phyloP scores from a whole-genome alignment of 768 basidiomycete genomes.

The Rhodotorula diobovata region DNA sequence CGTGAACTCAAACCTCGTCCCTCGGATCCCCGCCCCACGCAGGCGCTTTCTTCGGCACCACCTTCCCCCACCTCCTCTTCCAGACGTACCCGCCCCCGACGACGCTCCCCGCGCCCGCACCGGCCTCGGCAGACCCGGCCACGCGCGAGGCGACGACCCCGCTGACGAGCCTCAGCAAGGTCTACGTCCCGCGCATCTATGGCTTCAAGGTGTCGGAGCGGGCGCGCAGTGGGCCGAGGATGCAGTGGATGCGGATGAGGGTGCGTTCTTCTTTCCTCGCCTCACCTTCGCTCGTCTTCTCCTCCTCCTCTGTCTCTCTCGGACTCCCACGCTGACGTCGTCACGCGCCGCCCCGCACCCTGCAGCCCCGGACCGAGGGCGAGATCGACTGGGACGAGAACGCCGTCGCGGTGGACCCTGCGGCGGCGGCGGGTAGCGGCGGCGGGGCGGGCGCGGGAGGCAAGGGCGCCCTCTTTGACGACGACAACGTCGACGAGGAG shows the following conservation, averaged over 20 bases:
- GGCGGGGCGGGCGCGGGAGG: background rate
- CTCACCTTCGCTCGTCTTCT: background rate
- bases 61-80: slow-evolving; percentile 97
- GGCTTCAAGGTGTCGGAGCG: slow-evolving; percentile 96
- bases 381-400: slow-evolving; percentile 37
- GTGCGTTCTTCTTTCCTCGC: slow-evolving; percentile 12
- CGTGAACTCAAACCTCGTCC: background rate
- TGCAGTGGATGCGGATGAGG: slow-evolving; percentile 89
- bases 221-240: slow-evolving; percentile 88
- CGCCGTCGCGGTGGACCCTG: background rate
- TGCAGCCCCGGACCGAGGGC: slow-evolving; percentile 31
- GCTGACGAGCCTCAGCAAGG: slow-evolving; percentile 50
- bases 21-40: no score
- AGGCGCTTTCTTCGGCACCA: slow-evolving; percentile 99
- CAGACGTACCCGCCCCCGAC: slow-evolving; percentile 63
- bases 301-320: background rate
- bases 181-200: slow-evolving; percentile 89
- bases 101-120: slow-evolving; percentile 20
- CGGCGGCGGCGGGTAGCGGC: background rate
- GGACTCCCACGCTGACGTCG: no score
- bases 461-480: slow-evolving; percentile 28
- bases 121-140: slow-evolving; percentile 14
- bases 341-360: background rate
- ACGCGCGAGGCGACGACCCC: slow-evolving; percentile 30
- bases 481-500: slow-evolving; percentile 21